Evolutionary conservation across 768 basidiomycete genomes (phyloP).

Genomic region (Leccinum imitatum): DNA sequence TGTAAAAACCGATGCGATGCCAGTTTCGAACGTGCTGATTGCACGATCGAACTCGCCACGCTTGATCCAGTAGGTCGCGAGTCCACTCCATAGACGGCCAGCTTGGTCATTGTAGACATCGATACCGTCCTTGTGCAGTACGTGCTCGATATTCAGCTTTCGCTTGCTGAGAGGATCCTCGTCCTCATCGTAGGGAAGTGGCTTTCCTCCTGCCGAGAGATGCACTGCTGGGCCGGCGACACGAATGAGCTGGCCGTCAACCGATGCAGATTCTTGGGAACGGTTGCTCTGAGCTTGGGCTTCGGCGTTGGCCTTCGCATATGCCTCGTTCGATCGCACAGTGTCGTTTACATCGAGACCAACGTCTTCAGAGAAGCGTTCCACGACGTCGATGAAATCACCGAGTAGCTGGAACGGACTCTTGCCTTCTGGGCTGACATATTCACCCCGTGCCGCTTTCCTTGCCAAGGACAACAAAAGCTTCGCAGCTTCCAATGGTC

Average conservation of each 20-base stretch:
- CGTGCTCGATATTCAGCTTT: slow-evolving; percentile 82
- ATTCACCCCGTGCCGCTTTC: slow-evolving; percentile 79
- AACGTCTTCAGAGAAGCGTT: slow-evolving; percentile 88
- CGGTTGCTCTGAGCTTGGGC: slow-evolving; percentile 35
- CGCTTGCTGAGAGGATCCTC: slow-evolving; percentile 71
- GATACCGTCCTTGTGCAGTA: slow-evolving; percentile 85
- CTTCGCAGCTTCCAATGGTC: slow-evolving; percentile 93
- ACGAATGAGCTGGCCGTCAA: slow-evolving; percentile 65
- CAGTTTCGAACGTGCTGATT: slow-evolving; percentile 84
- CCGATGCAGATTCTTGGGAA: slow-evolving; percentile 42
- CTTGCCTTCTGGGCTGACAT: slow-evolving; percentile 87
- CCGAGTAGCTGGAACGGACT: slow-evolving; percentile 92
- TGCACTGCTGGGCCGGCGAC: slow-evolving; percentile 65
- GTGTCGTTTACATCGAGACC: slow-evolving; percentile 84
- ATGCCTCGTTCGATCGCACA: slow-evolving; percentile 49
- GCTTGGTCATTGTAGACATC: slow-evolving; percentile 94
- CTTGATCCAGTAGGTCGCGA: slow-evolving; percentile 99
- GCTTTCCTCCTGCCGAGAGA: slow-evolving; percentile 50
- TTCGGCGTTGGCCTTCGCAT: slow-evolving; percentile 49
- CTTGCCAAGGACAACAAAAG: slow-evolving; percentile 81
- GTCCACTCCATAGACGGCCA: slow-evolving; percentile 91
- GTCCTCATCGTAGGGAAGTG: slow-evolving; percentile 68
- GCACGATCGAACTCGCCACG: slow-evolving; percentile 93
- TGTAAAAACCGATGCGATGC: slow-evolving; percentile 81
- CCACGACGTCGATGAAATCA: slow-evolving; percentile 90